Conservation (phyloP, 805 yeast species). For the Yamadazyma nakazawae region DNA sequence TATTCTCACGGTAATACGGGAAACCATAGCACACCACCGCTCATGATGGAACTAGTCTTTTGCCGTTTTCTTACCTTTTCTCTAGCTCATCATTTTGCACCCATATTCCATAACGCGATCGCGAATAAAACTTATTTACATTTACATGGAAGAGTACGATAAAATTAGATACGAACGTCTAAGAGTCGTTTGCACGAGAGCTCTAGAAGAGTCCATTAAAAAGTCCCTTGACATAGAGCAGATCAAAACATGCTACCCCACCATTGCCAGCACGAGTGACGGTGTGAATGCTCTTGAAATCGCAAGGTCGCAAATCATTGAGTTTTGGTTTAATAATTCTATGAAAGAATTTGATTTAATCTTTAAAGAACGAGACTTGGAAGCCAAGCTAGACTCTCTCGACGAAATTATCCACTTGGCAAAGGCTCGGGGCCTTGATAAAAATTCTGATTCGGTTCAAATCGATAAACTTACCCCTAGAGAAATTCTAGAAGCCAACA, state of each 20-base stretch:
- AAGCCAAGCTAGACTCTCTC: slow-evolving; percentile 41
- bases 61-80: neutral
- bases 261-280: slow-evolving; percentile 42
- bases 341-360: slow-evolving; percentile 54
- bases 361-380: slow-evolving; percentile 45
- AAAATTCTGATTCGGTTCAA: slow-evolving; percentile 18
- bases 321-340: slow-evolving; percentile 49
- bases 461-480: slow-evolving; percentile 29
- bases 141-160: slow-evolving; percentile 10
- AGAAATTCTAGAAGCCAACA: slow-evolving; percentile 31
- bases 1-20: too few relatives aligned
- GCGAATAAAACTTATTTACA: neutral
- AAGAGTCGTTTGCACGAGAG: slow-evolving; percentile 48
- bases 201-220: slow-evolving; percentile 50
- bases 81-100: neutral
- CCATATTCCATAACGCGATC: neutral
- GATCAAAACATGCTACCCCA: slow-evolving; percentile 53
- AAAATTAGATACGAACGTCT: slow-evolving; percentile 49
- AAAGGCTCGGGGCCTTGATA: slow-evolving; percentile 22
- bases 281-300: slow-evolving; percentile 44
- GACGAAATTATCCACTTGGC: slow-evolving; percentile 48
- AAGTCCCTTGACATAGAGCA: slow-evolving; percentile 50
- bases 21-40: too few relatives aligned
- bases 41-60: too few relatives aligned
- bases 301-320: slow-evolving; percentile 50